Evolutionary conservation across 306 rosid species (phyloP), one percentile per base, ranked within the genome.

Genomic region (Medicago lupulina): DNA sequence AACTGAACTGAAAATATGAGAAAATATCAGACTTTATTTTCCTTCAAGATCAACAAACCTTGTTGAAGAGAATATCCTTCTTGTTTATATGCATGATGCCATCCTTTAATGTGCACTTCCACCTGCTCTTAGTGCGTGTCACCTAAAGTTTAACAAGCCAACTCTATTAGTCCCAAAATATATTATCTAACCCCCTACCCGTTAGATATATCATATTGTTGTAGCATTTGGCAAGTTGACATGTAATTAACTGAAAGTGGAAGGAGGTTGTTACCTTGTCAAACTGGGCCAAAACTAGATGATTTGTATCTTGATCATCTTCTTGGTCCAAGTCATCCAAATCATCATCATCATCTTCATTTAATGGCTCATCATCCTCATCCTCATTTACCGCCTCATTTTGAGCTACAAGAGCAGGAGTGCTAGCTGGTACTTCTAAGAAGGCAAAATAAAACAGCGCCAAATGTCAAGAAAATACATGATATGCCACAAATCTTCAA

Each of bases 21-120:
- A 76, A 18, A 68, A 73, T 7, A 67, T 23, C 57, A 62, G n/a
- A 41, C 31, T 41, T 74, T 49, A 5, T 71, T 66, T 19, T 77
- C 38, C 44, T 36, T 86, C 25, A 11, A 54, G 41, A 74, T 25
- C 55, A 63, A 67, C 71, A 77, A 23, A 89, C 99, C 99, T 96
- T 96, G 71, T 92, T 96, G 76, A 96, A 96, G 86, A 96, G 99
- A 82, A 92, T 72, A 85, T 96, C 99, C 89, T 88, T 96, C 58
- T 96, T 78, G 81, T 92, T 90, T 84, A 96, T 96, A 79, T 82
- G 99, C 98, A 96, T 92, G 81, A 96, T 87, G 74, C 99, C 99
- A 83, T 96, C 99, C 87, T 92, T 96, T 78, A 96, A 79, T 21
- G 93, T 85, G 89, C 99, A 96, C 70, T 92, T 96, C 99, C 99